Conservation (phyloP, 371 early-diverging fungal genomes). For the Gilbertella persicaria region DNA sequence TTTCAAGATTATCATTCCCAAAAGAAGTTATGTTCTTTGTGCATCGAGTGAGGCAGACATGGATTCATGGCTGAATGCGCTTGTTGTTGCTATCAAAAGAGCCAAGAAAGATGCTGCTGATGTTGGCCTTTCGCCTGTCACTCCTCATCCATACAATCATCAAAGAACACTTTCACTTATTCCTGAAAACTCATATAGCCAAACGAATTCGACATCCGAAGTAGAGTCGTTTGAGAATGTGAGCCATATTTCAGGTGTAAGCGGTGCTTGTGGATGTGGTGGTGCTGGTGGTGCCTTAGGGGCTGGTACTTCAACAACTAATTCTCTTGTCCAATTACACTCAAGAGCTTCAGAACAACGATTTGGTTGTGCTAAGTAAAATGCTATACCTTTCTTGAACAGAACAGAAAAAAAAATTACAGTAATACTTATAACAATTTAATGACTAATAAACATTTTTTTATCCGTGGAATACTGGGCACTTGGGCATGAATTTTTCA, state of each 20-base stretch:
- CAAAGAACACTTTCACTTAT: constrained; percentile 21
- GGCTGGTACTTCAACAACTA: constrained; percentile 18
- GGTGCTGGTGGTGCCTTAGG: constrained; percentile 33
- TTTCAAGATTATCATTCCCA: constrained; percentile 77
- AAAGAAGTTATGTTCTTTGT: constrained; percentile 72
- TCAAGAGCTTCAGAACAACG: constrained; percentile 29
- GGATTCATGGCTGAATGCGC: constrained; percentile 68
- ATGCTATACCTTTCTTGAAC: neutral
- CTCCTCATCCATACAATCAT: constrained; percentile 12
- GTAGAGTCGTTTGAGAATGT: constrained; percentile 44
- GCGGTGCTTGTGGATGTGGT: constrained; percentile 35
- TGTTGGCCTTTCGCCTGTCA: constrained; percentile 1
- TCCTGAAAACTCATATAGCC: constrained; percentile 32
- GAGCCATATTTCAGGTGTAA: constrained; percentile 46
- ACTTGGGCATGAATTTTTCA: constrained; percentile 31
- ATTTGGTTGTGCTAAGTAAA: constrained; percentile 28
- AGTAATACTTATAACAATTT: neutral
- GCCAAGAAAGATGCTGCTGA: constrained; percentile 39
- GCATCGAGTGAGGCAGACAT: constrained; percentile 62
- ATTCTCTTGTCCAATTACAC: constrained; percentile 15
- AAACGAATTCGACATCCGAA: constrained; percentile 21
- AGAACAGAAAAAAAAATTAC: neutral
- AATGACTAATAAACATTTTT: neutral
- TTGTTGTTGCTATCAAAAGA: constrained; percentile 55
- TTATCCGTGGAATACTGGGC: constrained; percentile 20